Evolutionary conservation across 768 basidiomycete genomes (phyloP).

Genomic region (Erythrobasidium yunnanense): DNA sequence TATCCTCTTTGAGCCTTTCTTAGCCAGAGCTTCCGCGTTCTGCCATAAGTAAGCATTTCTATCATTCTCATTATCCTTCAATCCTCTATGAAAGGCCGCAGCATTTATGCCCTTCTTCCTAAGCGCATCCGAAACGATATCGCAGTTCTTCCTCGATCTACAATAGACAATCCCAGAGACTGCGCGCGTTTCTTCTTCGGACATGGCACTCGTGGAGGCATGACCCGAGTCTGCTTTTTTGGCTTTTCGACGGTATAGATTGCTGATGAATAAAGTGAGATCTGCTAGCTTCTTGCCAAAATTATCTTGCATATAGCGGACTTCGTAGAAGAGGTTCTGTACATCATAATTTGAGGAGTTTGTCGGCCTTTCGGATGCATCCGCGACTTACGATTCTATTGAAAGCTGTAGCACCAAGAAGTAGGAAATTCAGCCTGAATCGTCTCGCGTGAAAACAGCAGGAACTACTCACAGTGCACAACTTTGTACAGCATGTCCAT

Average conservation of each 20-base stretch:
- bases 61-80: constrained; percentile 42
- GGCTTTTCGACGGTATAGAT: constrained; percentile 48
- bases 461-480: constrained; percentile 17
- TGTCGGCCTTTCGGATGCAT: neutral
- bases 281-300: constrained; percentile 53
- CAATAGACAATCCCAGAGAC: constrained; percentile 59
- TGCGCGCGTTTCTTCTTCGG: constrained; percentile 54
- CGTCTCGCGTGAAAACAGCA: neutral
- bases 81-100: constrained; percentile 63
- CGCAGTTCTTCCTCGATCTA: constrained; percentile 56
- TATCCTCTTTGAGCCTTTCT: constrained; percentile 5
- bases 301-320: constrained; percentile 37
- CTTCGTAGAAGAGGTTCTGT: constrained; percentile 72
- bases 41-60: constrained; percentile 17
- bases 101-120: constrained; percentile 50
- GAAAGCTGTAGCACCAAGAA: constrained; percentile 51
- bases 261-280: constrained; percentile 56
- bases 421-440: constrained; percentile 44
- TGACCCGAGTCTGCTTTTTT: too few species aligned
- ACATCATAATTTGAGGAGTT: too few species aligned
- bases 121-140: constrained; percentile 57
- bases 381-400: constrained; percentile 47
- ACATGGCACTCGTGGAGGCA: neutral
- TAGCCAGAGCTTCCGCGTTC: neutral
- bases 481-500: constrained; percentile 52